Conservation (phyloP, 2,329 filamentous ascomycete genomes). For the Ramichloridium luteum region DNA sequence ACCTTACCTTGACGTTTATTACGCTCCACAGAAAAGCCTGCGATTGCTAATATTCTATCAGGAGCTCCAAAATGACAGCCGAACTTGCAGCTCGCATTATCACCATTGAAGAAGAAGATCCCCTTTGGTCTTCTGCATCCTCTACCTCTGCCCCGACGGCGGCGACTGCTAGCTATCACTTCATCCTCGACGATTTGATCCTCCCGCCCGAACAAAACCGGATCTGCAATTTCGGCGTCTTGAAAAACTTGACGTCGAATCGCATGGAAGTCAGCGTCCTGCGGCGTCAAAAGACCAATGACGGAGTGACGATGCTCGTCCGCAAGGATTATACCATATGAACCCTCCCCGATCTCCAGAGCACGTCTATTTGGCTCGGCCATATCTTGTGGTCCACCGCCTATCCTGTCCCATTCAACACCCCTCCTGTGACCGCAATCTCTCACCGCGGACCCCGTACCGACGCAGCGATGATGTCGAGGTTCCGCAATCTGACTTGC, state of each 20-base stretch:
- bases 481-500: neutral
- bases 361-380: neutral
- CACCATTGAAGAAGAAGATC: constrained; percentile 1
- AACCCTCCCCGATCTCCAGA: neutral
- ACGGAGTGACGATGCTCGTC: neutral
- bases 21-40: too few species aligned
- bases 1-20: too few species aligned
- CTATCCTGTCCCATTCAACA: neutral
- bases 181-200: neutral
- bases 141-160: too few species aligned
- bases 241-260: neutral
- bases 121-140: neutral
- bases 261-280: neutral
- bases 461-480: neutral
- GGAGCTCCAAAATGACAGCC: neutral
- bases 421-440: neutral
- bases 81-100: neutral
- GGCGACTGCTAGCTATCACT: neutral
- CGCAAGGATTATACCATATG: neutral
- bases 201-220: neutral
- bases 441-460: neutral
- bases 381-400: neutral
- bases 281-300: neutral
- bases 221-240: neutral
- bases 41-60: neutral